A percentile compares a stretch with the other conserved stretches of the same genome.
Evolutionary conservation across 495 filamentous ascomycete species (phyloP).

Genomic region (Xylaria cubensis): DNA sequence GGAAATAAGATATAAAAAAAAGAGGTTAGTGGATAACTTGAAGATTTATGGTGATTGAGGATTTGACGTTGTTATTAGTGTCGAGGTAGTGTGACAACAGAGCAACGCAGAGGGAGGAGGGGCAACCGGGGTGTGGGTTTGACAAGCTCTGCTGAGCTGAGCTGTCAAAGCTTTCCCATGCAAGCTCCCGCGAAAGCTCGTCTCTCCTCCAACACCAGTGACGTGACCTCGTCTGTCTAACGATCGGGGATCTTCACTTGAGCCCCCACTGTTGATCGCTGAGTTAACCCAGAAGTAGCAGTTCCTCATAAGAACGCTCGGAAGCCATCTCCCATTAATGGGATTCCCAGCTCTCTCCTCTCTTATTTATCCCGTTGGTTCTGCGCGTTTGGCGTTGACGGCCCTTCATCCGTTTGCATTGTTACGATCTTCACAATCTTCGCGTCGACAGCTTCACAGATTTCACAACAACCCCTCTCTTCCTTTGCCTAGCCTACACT

Average conservation of each 20-base stretch:
- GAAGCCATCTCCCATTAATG: constrained; percentile 1
- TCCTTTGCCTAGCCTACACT: background rate
- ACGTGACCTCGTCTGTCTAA: constrained; percentile 22
- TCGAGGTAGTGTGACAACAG: background rate
- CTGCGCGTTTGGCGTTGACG: background rate
- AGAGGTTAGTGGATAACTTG: background rate
- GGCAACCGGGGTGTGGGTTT: constrained; percentile 16
- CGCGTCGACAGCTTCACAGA: background rate
- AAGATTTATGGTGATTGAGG: background rate
- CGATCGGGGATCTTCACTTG: constrained; percentile 21
- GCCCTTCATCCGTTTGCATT: background rate
- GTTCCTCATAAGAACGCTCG: constrained; percentile 16
- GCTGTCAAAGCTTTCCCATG: background rate
- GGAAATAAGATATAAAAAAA: background rate
- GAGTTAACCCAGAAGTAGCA: constrained; percentile 12
- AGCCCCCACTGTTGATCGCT: constrained; percentile 25
- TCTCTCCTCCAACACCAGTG: constrained; percentile 20
- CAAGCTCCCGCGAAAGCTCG: constrained; percentile 5
- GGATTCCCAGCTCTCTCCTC: background rate
- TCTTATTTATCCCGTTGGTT: background rate
- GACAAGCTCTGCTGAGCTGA: constrained; percentile 7
- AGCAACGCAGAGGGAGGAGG: constrained; percentile 13
- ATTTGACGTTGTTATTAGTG: constrained; percentile 2
- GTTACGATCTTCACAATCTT: background rate
- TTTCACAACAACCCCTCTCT: background rate